phyloP scores from a whole-genome alignment of 129 eudicot genomes.

The Centella asiatica region DNA sequence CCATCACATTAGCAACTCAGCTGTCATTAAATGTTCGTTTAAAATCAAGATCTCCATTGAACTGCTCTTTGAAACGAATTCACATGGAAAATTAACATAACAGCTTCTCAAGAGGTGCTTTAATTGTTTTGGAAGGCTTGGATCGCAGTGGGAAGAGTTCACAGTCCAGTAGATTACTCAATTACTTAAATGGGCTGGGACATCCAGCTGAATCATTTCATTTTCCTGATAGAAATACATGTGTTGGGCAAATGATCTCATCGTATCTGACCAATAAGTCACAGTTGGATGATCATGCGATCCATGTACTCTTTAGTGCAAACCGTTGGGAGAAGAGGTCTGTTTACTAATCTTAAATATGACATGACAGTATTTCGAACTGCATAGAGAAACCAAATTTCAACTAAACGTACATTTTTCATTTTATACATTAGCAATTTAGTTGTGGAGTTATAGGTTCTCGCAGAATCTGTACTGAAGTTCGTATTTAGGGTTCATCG shows the following conservation, averaged over 20 bases:
- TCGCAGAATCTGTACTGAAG: no score
- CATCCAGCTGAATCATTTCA: slow-evolving; percentile 41
- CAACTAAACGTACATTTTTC: no score
- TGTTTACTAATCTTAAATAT: background rate
- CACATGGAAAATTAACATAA: slow-evolving; percentile 26
- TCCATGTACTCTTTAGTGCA: slow-evolving; percentile 60
- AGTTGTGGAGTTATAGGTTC: no score
- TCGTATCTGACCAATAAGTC: slow-evolving; percentile 44
- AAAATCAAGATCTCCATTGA: background rate
- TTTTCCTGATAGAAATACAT: slow-evolving; percentile 56
- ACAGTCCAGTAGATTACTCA: slow-evolving; percentile 30
- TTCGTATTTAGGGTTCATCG: no score
- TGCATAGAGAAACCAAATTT: no score
- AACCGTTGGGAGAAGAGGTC: slow-evolving; percentile 79
- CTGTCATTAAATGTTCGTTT: background rate
- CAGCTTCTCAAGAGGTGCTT: slow-evolving; percentile 42
- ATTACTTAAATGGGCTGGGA: slow-evolving; percentile 35
- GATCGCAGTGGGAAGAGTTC: slow-evolving; percentile 65
- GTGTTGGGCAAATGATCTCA: slow-evolving; percentile 56
- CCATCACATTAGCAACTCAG: background rate
- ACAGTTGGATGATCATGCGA: slow-evolving; percentile 49
- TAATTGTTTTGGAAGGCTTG: slow-evolving; percentile 54
- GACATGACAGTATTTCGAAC: no score
- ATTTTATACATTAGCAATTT: no score
- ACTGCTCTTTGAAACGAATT: slow-evolving; percentile 7